Evolutionary conservation across 2,329 filamentous ascomycete species (phyloP).

Genomic region (Emergomyces africanus): DNA sequence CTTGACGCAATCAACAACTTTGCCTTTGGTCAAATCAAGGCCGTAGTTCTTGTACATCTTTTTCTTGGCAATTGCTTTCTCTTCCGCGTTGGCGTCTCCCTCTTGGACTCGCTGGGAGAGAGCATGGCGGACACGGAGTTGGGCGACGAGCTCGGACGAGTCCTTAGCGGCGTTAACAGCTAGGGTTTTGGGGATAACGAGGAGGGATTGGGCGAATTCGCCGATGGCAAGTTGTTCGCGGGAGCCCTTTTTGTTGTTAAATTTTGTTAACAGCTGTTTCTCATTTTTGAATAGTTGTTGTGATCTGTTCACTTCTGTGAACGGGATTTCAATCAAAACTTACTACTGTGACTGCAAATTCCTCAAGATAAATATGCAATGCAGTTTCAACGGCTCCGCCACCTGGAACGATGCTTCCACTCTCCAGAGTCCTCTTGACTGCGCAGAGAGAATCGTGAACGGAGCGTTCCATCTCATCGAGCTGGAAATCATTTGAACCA

Average conservation of each 20-base stretch:
- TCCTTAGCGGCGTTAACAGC: constrained; percentile 97
- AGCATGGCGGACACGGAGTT: constrained; percentile 87
- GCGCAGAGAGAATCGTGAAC: constrained; percentile 94
- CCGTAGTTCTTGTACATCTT: constrained; percentile 99
- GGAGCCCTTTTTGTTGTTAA: constrained; percentile 45
- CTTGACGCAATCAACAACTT: constrained; percentile 88
- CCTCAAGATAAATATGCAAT: constrained; percentile 96
- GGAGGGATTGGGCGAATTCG: constrained; percentile 89
- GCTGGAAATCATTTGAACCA: constrained; percentile 86
- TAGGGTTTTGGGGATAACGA: constrained; percentile 90
- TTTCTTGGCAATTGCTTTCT: constrained; percentile 80
- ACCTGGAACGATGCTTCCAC: constrained; percentile 89
- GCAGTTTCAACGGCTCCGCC: constrained; percentile 98
- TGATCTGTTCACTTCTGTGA: neutral
- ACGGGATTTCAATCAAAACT: constrained; percentile 12
- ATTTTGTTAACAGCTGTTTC: neutral
- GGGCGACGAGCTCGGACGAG: constrained; percentile 84
- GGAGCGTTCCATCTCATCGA: constrained; percentile 99
- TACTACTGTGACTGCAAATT: constrained; percentile 92
- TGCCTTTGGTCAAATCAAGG: constrained; percentile 76
- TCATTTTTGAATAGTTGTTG: neutral
- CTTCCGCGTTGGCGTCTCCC: constrained; percentile 62
- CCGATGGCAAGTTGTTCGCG: constrained; percentile 96
- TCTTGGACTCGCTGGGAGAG: constrained; percentile 85
- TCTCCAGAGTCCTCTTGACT: constrained; percentile 94